These are phyloP conservation scores for Alternaria sp. DNA, from an alignment of 2,329 filamentous ascomycete genomes.

Conservation along the genomic window DNA sequence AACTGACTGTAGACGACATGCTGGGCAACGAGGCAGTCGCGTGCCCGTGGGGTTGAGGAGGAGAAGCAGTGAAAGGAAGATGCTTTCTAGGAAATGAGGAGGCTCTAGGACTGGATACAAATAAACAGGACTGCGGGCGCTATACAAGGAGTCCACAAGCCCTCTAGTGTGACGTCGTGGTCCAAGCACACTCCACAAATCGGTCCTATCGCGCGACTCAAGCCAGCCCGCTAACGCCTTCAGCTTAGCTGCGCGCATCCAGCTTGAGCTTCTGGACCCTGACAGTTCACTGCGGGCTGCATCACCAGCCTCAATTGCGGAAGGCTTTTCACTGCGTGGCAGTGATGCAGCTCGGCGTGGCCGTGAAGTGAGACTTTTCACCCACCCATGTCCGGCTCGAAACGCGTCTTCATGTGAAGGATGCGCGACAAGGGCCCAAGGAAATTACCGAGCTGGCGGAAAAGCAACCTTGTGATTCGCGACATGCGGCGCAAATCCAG, in stretches of 20 bases:
- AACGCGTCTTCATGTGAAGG: constrained; percentile 9
- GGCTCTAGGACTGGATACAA: constrained; percentile 17
- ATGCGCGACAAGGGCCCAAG: constrained; percentile 6
- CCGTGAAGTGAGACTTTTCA: constrained; percentile 13
- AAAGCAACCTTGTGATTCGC: constrained; percentile 13
- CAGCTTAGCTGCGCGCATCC: constrained; percentile 9
- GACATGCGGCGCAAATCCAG: constrained; percentile 8
- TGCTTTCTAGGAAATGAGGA: constrained; percentile 4
- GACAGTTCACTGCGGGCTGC: constrained; percentile 3
- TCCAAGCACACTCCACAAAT: constrained; percentile 20
- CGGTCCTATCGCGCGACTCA: constrained; percentile 14
- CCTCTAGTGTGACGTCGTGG: constrained; percentile 22
- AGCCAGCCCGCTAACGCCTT: constrained; percentile 5
- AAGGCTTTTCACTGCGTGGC: neutral
- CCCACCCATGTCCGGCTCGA: neutral
- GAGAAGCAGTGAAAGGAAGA: constrained; percentile 8
- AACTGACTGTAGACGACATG: constrained; percentile 33
- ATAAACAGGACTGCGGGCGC: constrained; percentile 27
- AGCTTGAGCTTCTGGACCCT: constrained; percentile 22
- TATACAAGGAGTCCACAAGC: constrained; percentile 18
- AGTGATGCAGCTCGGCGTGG: constrained; percentile 13
- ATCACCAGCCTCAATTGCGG: constrained; percentile 20
- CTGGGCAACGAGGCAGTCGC: constrained; percentile 16
- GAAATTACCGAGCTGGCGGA: constrained; percentile 10
- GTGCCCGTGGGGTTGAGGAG: constrained; percentile 8